A percentile compares a stretch with the other conserved stretches of the same genome.
Evolutionary conservation across 2,329 filamentous ascomycete species (phyloP).

Genomic region (Hyphodiscus sp.): DNA sequence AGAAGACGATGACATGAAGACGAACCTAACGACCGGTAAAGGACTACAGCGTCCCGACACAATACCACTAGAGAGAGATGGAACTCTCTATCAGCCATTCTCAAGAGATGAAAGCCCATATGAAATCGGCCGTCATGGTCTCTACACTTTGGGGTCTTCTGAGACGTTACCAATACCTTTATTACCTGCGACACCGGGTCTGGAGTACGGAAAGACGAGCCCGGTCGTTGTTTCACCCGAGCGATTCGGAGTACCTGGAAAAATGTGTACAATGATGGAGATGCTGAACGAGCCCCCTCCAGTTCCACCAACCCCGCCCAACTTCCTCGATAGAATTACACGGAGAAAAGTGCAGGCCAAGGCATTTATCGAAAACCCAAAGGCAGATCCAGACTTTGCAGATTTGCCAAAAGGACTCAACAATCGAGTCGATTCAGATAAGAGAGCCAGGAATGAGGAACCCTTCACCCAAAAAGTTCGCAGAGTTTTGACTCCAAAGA

Average conservation of each 20-base stretch:
- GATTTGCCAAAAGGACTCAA: neutral
- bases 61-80: neutral
- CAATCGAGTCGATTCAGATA: neutral
- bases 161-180: neutral
- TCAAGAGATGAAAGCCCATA: neutral
- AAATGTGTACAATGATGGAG: neutral
- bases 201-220: neutral
- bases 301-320: neutral
- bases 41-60: neutral
- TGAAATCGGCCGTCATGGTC: neutral
- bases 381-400: neutral
- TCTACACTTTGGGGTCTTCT: neutral
- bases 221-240: neutral
- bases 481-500: neutral
- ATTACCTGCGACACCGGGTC: neutral
- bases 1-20: no score
- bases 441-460: neutral
- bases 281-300: neutral
- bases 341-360: neutral
- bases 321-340: neutral
- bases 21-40: neutral
- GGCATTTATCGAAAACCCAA: neutral
- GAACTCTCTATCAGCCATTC: neutral
- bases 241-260: neutral
- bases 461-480: neutral